A percentile compares a stretch with the other conserved stretches of the same genome.
Evolutionary conservation across 768 basidiomycete genomes (phyloP).

Genomic region (Rhodocollybia butyracea): DNA sequence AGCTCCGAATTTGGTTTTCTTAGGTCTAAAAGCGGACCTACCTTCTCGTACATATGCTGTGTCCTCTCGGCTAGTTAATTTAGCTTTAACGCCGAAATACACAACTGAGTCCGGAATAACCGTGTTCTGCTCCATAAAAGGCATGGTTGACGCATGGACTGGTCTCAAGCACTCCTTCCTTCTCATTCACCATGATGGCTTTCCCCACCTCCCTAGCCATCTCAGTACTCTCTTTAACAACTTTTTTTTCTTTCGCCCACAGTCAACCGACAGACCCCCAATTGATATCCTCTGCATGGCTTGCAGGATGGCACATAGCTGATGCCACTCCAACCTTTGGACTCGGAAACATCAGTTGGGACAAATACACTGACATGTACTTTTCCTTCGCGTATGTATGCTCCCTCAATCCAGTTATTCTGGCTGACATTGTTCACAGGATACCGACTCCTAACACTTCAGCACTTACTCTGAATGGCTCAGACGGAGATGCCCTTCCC

Average conservation of each 20-base stretch:
- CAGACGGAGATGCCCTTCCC: slow-evolving; percentile 48
- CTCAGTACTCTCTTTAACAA: slow-evolving; percentile 1
- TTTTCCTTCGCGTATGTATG: slow-evolving; percentile 69
- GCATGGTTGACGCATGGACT: no score
- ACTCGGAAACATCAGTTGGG: slow-evolving; percentile 58
- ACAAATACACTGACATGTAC: slow-evolving; percentile 61
- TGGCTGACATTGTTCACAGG: slow-evolving; percentile 17
- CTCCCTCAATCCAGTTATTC: neutral
- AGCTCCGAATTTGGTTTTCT: no score
- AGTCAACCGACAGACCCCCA: neutral
- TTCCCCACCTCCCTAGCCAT: neutral
- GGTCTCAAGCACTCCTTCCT: neutral
- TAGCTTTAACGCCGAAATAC: no score
- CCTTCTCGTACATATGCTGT: no score
- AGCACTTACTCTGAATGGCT: slow-evolving; percentile 34
- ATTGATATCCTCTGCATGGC: slow-evolving; percentile 55
- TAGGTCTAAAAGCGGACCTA: no score
- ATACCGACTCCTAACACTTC: slow-evolving; percentile 35
- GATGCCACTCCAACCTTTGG: slow-evolving; percentile 32
- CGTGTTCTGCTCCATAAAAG: no score
- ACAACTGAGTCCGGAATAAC: no score
- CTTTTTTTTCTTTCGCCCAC: neutral
- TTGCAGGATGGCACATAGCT: slow-evolving; percentile 61
- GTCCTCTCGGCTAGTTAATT: no score
- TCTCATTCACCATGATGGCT: neutral